Percentiles rank a stretch among this genome's conserved stretches.
These are phyloP conservation scores for Crithidia bombi DNA, from an alignment of 208 protist species.

Conservation along the genomic window DNA sequence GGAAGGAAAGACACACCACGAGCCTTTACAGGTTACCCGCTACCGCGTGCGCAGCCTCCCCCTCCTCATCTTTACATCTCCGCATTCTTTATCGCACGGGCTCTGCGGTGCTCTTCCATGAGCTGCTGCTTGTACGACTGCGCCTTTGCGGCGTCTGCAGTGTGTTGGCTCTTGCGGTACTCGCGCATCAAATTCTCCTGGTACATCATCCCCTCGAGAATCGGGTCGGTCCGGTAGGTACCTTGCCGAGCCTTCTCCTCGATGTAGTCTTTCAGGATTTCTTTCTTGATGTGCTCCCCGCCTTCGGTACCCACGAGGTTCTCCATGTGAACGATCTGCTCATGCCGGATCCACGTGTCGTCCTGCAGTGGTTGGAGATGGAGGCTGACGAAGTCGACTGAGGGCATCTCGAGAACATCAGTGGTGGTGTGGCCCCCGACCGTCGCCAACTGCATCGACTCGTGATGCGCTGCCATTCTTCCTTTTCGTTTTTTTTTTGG, in stretches of 20 bases:
- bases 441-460: constrained; percentile 9
- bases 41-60: too few species aligned
- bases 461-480: background rate
- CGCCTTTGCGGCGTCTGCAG: constrained; percentile 50
- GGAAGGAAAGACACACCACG: too few species aligned
- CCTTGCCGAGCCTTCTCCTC: constrained; percentile 38
- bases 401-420: constrained; percentile 55
- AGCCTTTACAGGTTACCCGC: too few species aligned
- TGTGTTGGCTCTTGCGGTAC: constrained; percentile 54
- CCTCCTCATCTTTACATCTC: constrained; percentile 17
- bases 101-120: constrained; percentile 52
- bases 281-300: constrained; percentile 68
- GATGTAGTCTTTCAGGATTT: constrained; percentile 75
- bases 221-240: constrained; percentile 45
- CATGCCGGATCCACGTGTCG: constrained; percentile 83
- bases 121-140: constrained; percentile 54
- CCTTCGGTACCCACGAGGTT: constrained; percentile 62
- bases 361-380: constrained; percentile 82
- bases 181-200: constrained; percentile 83
- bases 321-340: constrained; percentile 73
- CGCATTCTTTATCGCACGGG: constrained; percentile 29
- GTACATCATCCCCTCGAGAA: constrained; percentile 82
- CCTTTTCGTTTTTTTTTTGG: background rate
- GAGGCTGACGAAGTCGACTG: constrained; percentile 65
- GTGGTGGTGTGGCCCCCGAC: background rate